Evolutionary conservation across 1,284 basidiomycete genomes (phyloP).

Genomic region (Cerrena zonata): DNA sequence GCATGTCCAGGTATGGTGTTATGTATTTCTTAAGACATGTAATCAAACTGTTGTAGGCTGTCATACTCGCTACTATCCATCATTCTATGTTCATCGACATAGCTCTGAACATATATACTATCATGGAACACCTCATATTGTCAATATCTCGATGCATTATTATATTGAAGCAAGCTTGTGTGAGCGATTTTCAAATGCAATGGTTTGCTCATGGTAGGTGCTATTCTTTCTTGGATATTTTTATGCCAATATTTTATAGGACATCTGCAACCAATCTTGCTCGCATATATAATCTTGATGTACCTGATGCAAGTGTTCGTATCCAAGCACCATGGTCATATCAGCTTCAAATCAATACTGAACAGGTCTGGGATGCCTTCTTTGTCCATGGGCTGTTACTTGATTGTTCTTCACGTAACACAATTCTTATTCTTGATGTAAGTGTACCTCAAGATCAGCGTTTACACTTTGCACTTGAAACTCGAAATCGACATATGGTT

Average conservation of each 20-base stretch:
- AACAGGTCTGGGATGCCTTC: not conserved
- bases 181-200: not conserved
- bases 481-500: not conserved
- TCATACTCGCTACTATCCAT: no score
- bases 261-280: slow-evolving; percentile 1
- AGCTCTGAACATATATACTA: no score
- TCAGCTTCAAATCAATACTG: not conserved
- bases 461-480: not conserved
- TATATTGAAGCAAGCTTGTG: not conserved
- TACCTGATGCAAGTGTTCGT: not conserved
- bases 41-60: no score
- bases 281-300: not conserved
- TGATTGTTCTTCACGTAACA: not conserved
- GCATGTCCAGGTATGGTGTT: no score
- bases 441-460: not conserved
- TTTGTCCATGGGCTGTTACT: not conserved
- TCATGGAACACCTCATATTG: no score
- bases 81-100: no score
- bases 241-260: no score
- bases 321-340: not conserved
- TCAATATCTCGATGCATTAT: not conserved
- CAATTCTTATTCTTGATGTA: not conserved
- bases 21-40: no score
- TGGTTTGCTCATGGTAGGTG: not conserved
- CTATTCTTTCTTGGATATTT: not conserved